Base-by-base conservation (phyloP, 805 yeast genomes). In the Metschnikowia gelsemii region DNA sequence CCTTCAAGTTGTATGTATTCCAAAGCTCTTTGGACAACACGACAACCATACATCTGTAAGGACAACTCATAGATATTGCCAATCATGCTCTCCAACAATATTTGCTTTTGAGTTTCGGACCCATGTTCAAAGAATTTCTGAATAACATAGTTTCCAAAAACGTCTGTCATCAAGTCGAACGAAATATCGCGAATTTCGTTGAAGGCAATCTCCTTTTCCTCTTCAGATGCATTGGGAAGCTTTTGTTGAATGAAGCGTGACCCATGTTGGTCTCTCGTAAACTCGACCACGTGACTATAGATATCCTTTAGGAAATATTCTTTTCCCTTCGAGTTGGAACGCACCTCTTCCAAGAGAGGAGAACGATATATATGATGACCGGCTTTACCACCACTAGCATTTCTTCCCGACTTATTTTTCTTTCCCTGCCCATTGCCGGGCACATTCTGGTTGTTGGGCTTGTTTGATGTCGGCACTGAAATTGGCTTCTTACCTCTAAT, bases 31-130 rank as follows among this genome's bases (percentile, higher is more conserved):
- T 93, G 99, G 25, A 93, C 95, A 35, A 93, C 99, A 51, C 99
- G 76, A 61, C 99, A 93, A 2, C 98, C 98, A 62, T 93, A 93
- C 96, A 91, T 91, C 58, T 93, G 98, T 57, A 89, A 65, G 0
- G 96, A 84, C 42, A 93, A 69, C 16, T 74, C 75, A 47, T 84
- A 75, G 57, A 93, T 79, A 37, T 82, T 82, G 6, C 90, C 88
- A 42, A 72, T 71, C 89, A 89, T 84, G 40, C 74, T 71, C 28
- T 76, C 82, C 38, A 87, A 77, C 48, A 93, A 69, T 9, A 82
- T 73, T 23, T 78, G 72, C 55, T 76, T 80, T 59, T 91, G 97
- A 18, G 79, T 74, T 19, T 64, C 72, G 3, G 82, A 70, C 23
- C 97, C 96, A 55, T 69, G 74, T 65, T 93, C 98, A 62, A 93